Evolutionary conservation across 208 protist species (phyloP).

Genomic region (Trypanosoma grayi): DNA sequence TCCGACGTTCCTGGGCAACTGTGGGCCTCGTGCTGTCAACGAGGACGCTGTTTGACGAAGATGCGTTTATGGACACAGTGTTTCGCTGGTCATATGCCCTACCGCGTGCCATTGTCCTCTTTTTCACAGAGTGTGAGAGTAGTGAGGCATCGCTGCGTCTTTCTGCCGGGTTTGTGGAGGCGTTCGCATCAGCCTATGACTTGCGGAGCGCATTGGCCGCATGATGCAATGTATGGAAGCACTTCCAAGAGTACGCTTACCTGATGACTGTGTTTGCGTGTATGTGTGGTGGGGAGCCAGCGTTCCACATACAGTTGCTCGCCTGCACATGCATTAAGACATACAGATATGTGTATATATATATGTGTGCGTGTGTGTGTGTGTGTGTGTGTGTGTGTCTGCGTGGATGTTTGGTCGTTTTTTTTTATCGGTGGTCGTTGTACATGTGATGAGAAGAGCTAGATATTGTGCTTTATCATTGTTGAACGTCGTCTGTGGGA

Average conservation of each 20-base stretch:
- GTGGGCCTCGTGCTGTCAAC: slow-evolving; percentile 27
- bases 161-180: slow-evolving; percentile 16
- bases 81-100: slow-evolving; percentile 37
- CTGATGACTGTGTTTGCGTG: neutral
- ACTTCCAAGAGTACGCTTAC: neutral
- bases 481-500: too few species aligned
- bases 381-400: slow-evolving; percentile 19
- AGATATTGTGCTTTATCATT: too few species aligned
- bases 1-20: slow-evolving; percentile 34
- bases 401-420: slow-evolving; percentile 17
- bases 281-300: neutral
- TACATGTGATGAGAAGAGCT: too few species aligned
- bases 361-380: neutral
- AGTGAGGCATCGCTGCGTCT: neutral
- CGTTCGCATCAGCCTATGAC: slow-evolving; percentile 16
- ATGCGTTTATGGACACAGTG: slow-evolving; percentile 50
- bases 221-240: neutral
- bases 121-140: slow-evolving; percentile 10
- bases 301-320: too few species aligned
- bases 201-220: slow-evolving; percentile 1
- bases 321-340: too few species aligned
- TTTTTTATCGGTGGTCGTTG: slow-evolving; percentile 32
- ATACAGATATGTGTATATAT: too few species aligned
- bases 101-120: slow-evolving; percentile 30
- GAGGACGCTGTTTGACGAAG: slow-evolving; percentile 30